A percentile compares a stretch with the other conserved stretches of the same genome.
These are phyloP conservation scores for Metschnikowia bowlesiae DNA, from an alignment of 805 yeast genomes.

Conservation along the genomic window DNA sequence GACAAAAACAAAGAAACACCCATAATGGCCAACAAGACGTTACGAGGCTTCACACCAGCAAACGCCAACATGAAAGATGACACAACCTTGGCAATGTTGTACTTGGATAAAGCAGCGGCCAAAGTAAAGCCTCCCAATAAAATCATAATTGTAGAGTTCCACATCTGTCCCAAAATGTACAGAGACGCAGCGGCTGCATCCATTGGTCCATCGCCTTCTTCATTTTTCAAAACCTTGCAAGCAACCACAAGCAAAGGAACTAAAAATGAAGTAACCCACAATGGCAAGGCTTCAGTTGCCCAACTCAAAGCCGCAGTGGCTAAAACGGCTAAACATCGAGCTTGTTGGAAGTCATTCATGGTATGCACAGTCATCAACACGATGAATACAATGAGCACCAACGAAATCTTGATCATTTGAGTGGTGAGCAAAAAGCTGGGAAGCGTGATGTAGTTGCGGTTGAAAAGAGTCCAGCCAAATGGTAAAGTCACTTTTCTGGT, in stretches of 20 bases:
- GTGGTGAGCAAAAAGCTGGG: slow-evolving; percentile 48
- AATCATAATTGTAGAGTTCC: slow-evolving; percentile 91
- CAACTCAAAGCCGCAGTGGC: slow-evolving; percentile 79
- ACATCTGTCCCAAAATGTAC: slow-evolving; percentile 81
- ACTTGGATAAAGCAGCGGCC: slow-evolving; percentile 92
- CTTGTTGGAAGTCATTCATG: slow-evolving; percentile 33
- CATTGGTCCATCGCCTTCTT: slow-evolving; percentile 45
- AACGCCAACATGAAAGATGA: slow-evolving; percentile 76
- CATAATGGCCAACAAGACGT: slow-evolving; percentile 77
- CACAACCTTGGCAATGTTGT: slow-evolving; percentile 78
- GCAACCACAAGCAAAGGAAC: slow-evolving; percentile 79
- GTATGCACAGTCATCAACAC: slow-evolving; percentile 26
- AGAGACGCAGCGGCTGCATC: slow-evolving; percentile 66
- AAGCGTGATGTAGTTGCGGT: slow-evolving; percentile 19
- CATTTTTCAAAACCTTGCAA: slow-evolving; percentile 61
- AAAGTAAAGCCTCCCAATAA: slow-evolving; percentile 90
- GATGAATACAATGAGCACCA: slow-evolving; percentile 48
- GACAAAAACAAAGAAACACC: slow-evolving; percentile 77
- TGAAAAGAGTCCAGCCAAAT: slow-evolving; percentile 21
- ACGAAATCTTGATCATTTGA: slow-evolving; percentile 39
- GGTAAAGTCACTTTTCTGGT: slow-evolving; percentile 32
- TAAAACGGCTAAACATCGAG: slow-evolving; percentile 68
- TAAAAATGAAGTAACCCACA: slow-evolving; percentile 81
- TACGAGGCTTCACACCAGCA: slow-evolving; percentile 83
- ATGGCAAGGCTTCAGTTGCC: slow-evolving; percentile 95